Conservation (phyloP, 108 stramenopile species). For the Skeletonema marinoi region DNA sequence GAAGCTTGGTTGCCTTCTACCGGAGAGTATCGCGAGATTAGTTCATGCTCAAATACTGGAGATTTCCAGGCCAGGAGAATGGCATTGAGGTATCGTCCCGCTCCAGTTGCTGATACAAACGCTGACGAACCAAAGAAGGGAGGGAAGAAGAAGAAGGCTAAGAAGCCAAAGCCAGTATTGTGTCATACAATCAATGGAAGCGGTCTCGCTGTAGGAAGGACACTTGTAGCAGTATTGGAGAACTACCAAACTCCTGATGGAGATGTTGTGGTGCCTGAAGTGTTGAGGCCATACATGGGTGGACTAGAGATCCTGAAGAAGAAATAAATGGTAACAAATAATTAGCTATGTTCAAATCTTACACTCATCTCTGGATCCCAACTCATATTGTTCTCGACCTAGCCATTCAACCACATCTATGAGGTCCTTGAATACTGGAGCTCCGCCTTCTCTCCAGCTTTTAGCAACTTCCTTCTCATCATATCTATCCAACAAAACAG, state of each 20-base stretch:
- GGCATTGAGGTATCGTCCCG: constrained; percentile 90
- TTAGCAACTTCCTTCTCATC: constrained; percentile 59
- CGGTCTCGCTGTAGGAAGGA: constrained; percentile 96
- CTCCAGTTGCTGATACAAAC: constrained; percentile 25
- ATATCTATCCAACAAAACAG: constrained; percentile 66
- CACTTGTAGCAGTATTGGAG: constrained; percentile 96
- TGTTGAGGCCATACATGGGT: constrained; percentile 93
- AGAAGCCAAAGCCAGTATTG: constrained; percentile 81
- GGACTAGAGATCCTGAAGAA: constrained; percentile 75
- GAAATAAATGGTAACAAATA: background rate
- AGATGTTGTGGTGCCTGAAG: constrained; percentile 85
- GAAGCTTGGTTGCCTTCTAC: constrained; percentile 98
- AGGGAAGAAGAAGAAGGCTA: constrained; percentile 72
- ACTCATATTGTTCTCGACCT: constrained; percentile 41
- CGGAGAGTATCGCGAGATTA: constrained; percentile 92
- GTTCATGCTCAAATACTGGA: constrained; percentile 93
- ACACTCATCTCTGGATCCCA: constrained; percentile 23
- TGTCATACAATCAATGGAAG: constrained; percentile 99
- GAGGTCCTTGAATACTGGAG: constrained; percentile 66
- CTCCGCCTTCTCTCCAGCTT: constrained; percentile 67
- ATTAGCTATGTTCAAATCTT: background rate
- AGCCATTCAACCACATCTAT: constrained; percentile 75
- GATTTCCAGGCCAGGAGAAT: constrained; percentile 98
- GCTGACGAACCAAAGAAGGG: constrained; percentile 21
- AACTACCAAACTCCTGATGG: constrained; percentile 96